Base-by-base conservation (phyloP, 2,329 filamentous ascomycete genomes). In the Cladophialophora immunda region DNA sequence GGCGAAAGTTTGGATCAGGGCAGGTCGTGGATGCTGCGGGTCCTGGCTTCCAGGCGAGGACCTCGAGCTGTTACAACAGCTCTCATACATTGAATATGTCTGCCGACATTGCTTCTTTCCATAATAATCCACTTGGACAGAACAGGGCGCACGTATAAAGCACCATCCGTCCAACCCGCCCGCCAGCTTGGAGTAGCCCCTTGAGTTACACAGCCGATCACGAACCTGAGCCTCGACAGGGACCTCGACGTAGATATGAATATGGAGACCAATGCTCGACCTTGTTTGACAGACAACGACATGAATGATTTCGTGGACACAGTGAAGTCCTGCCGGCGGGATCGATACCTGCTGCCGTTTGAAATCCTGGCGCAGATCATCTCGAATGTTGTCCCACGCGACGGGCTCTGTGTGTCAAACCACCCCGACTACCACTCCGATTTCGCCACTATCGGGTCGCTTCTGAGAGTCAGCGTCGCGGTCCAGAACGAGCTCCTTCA, bases 331-430 rank as follows among this genome's bases (percentile, higher is more conserved):
- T 47, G n/a, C n/a, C 5, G 41, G 41, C n/a, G 19, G 41, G 17
- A 7, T 22, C 2, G 8, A 47, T 47, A 22, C 11, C 34, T 15
- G 11, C 54, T 36, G 6, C 54, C 54, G 17, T 6, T n/a, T 36
- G 54, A 57, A 22, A 38, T 57, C 15, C 19, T 57, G 11, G 17
- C 6, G 6, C 17, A 17, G 17, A 22, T 62, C 30, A 56, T 41
- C 47, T 36, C 17, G 15, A 56, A 25, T 25, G 36, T 57, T 9
- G 17, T 57, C 19, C 54, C 54, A 15, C 54, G 30, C 19, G 19
- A 9, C 13, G 54, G 54, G 32, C 30, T 57, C 29, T 38, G 32
- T 29, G 22, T 57, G 2, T 57, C 54, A 11, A 57, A 57, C 19
- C 17, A 57, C 19, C 54, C 54, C 7, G 32, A 57, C n/a, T 15